Base-by-base conservation (phyloP, 106 monocot species). In the Phalaenopsis equestris region DNA sequence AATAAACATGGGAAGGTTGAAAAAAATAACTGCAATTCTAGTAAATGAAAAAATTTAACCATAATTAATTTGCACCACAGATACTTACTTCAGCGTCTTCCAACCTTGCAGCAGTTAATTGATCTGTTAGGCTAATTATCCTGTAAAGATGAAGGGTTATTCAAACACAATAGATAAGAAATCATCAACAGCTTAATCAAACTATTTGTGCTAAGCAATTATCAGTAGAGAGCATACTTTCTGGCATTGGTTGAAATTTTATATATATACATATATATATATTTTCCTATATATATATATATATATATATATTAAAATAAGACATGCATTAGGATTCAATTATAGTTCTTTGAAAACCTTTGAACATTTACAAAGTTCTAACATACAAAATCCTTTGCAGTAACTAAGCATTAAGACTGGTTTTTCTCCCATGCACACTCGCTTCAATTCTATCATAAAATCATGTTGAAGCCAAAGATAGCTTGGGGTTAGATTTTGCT, bases 101-200 rank as follows among this genome's bases (percentile, higher is more conserved):
- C 41, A 88, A 43, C 79, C 85, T 92, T 82, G 83, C 87, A 52
- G 85, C 82, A 82, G 84, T 87, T 76, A 92, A 67, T 75, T 95
- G 91, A 84, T 92, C 88, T 68, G 87, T 86, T 72, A 95, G 80
- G 67, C 39, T 58, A 56, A 85, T 84, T 88, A 92, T 85, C 81
- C 94, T 95, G 84, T 82, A n/a, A 78, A 65, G 61, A 37, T 67
- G 73, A 47, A 68, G 5, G 36, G 8, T 65, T 65, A 23, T 21
- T 65, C 38, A 70, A 37, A 14, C 39, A 70, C 39, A 37, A 37
- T 5, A 39, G 70, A 70, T 70, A 70, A 70, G 38, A 37, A 30
- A 37, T 70, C 70, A 70, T 70, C 70, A 70, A 12, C 39, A 14
- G 8, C 15, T 37, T 14, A 30, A 70, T 21, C 6, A 70, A 61